Conservation (phyloP, 2,329 filamentous ascomycete species). For the Penicillium rolfsii region DNA sequence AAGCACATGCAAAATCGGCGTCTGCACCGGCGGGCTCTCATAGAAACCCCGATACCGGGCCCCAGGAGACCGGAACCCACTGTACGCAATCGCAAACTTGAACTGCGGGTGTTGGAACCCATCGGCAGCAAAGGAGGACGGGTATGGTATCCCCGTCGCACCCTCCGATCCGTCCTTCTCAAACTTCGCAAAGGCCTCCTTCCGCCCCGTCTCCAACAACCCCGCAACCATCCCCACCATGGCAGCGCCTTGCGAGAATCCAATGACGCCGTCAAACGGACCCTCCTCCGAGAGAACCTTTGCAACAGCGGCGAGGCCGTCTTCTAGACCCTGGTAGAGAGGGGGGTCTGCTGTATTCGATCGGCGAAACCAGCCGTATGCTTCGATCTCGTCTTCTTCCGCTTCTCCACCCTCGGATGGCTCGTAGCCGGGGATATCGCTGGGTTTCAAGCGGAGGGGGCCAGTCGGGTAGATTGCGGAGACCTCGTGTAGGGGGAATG, state of each 20-base stretch:
- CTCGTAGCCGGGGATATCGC: slow-evolving; percentile 71
- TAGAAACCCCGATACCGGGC: slow-evolving; percentile 69
- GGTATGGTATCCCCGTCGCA: slow-evolving; percentile 54
- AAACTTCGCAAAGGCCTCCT: slow-evolving; percentile 54
- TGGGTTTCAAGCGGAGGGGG: slow-evolving; percentile 64
- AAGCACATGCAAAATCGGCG: slow-evolving; percentile 78
- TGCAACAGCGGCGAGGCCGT: slow-evolving; percentile 68
- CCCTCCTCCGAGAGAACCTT: slow-evolving; percentile 63
- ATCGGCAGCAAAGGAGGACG: slow-evolving; percentile 50
- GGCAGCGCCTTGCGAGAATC: slow-evolving; percentile 80
- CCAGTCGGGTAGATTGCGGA: slow-evolving; percentile 70
- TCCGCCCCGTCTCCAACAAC: slow-evolving; percentile 63
- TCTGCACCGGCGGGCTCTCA: slow-evolving; percentile 69
- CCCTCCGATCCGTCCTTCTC: slow-evolving; percentile 20
- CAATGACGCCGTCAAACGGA: slow-evolving; percentile 76
- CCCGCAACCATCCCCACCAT: slow-evolving; percentile 72
- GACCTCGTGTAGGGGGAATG: slow-evolving; percentile 65
- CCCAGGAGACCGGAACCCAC: slow-evolving; percentile 71
- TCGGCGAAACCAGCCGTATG: slow-evolving; percentile 82
- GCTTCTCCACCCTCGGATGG: slow-evolving; percentile 53
- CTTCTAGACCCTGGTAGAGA: slow-evolving; percentile 70
- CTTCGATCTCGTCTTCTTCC: slow-evolving; percentile 56
- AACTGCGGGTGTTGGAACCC: slow-evolving; percentile 55
- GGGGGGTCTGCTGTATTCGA: slow-evolving; percentile 62
- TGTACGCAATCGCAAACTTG: slow-evolving; percentile 76